Evolutionary conservation across 805 yeast genomes (phyloP).

Genomic region (Kuraishia piskuri): DNA sequence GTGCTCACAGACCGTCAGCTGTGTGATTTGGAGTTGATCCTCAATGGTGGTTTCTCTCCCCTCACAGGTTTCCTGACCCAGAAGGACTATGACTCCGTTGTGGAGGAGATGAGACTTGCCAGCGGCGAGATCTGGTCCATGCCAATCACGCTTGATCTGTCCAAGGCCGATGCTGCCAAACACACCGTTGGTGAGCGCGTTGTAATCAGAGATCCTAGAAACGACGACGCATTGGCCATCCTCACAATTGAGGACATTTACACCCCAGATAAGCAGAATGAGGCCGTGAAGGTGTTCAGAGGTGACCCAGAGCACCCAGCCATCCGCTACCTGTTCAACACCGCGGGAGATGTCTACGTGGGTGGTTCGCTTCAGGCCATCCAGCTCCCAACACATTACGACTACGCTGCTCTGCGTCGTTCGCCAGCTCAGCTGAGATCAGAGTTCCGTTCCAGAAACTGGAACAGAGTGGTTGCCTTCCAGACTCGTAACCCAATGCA

Average conservation of each 20-base stretch:
- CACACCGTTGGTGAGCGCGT: constrained; percentile 52
- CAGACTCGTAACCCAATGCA: constrained; percentile 99
- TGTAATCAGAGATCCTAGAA: constrained; percentile 74
- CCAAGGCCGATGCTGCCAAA: constrained; percentile 35
- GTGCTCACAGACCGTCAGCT: constrained; percentile 77
- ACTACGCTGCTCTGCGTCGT: constrained; percentile 77
- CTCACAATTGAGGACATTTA: constrained; percentile 73
- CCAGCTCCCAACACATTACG: constrained; percentile 79
- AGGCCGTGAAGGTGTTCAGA: constrained; percentile 83
- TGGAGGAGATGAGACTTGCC: constrained; percentile 57
- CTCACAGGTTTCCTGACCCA: constrained; percentile 58
- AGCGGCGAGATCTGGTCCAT: constrained; percentile 83
- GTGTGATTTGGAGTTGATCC: constrained; percentile 85
- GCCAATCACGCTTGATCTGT: constrained; percentile 84
- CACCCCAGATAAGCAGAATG: constrained; percentile 69
- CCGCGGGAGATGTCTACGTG: constrained; percentile 75
- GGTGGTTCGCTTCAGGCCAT: constrained; percentile 89
- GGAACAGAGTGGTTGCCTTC: constrained; percentile 91
- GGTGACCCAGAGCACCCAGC: constrained; percentile 99
- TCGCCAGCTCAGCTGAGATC: constrained; percentile 86
- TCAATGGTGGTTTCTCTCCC: constrained; percentile 94
- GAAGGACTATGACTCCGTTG: constrained; percentile 62
- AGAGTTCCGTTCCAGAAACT: constrained; percentile 72
- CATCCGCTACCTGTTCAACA: constrained; percentile 56
- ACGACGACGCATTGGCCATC: constrained; percentile 71